Percentiles rank a stretch among this genome's conserved stretches.
These are phyloP conservation scores for Daucus carota DNA, from an alignment of 129 eudicot genomes.

Conservation along the genomic window DNA sequence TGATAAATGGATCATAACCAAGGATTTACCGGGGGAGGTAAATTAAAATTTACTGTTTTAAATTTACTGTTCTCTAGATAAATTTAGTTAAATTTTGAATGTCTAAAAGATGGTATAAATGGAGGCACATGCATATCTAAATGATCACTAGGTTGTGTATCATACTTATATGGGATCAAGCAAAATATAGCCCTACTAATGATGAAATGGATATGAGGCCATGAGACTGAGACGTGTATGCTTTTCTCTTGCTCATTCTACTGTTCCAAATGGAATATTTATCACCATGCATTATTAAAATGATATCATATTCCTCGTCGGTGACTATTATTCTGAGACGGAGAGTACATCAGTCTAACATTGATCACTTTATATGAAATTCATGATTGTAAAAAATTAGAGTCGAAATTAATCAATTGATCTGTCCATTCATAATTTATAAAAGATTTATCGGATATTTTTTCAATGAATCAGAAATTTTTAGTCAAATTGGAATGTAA, in stretches of 20 bases:
- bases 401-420: too few species aligned
- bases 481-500: too few species aligned
- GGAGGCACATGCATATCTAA: background rate
- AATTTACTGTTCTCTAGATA: background rate
- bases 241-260: background rate
- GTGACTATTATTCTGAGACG: too few species aligned
- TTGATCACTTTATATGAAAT: too few species aligned
- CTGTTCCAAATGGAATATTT: background rate
- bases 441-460: too few species aligned
- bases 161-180: background rate
- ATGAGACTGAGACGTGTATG: background rate
- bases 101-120: background rate
- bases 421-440: too few species aligned
- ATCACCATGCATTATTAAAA: slow-evolving; percentile 1
- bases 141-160: background rate
- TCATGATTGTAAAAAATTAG: too few species aligned
- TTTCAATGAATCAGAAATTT: too few species aligned
- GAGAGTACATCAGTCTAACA: too few species aligned
- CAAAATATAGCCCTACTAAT: background rate
- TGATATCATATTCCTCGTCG: too few species aligned
- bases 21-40: slow-evolving; percentile 97
- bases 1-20: slow-evolving; percentile 94
- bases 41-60: background rate
- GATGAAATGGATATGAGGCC: slow-evolving; percentile 3
- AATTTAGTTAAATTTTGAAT: background rate